Evolutionary conservation across 1,139 yeast species (phyloP), one percentile per base, ranked within the genome.

Genomic region (Geotrichum macrosporum): DNA sequence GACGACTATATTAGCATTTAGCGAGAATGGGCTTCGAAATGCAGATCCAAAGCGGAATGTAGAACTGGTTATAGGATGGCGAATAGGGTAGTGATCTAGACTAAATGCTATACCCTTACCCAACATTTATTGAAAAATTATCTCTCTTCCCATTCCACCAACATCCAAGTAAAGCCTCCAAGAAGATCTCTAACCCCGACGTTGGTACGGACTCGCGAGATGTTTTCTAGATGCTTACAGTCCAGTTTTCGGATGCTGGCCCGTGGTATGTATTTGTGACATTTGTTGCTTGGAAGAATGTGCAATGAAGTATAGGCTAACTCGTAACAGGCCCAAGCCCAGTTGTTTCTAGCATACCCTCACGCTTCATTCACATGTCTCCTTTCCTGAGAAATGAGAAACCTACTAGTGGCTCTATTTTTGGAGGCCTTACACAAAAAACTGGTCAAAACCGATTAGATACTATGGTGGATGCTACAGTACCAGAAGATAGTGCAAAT

Each of bases 351-450:
- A 37, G 38, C 29, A 27, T 38, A 12, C 38, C 43, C 19, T 29
- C 41, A 10, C 44, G 48, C 22, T 30, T 39, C 27, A 34, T 45
- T 27, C 34, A 31, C 32, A 35, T 27, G 27, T 18, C 48, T 10
- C 16, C n/a, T 6, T 16, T 39, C 24, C 31, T 32, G 10, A 38
- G 44, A 38, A 39, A 45, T 26, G 47, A 44, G 12, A 42, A 44
- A 32, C 47, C 47, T 15, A 27, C 36, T 18, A 24, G 40, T 21
- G 48, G 48, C 10, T 45, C 48, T 5, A 34, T 45, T 27, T 45
- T 45, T 35, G 48, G 48, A 3, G 39, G 40, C 13, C 27, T 45
- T 26, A 45, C 48, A 26, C 40, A 45, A 40, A 41, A 44, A 35
- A 32, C 30, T 6, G 48, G 48, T 5, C 16, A 24, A 22, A 38